A percentile compares a stretch with the other conserved stretches of the same genome.
Evolutionary conservation across 768 basidiomycete genomes (phyloP).

Genomic region (Collybia mongolica): DNA sequence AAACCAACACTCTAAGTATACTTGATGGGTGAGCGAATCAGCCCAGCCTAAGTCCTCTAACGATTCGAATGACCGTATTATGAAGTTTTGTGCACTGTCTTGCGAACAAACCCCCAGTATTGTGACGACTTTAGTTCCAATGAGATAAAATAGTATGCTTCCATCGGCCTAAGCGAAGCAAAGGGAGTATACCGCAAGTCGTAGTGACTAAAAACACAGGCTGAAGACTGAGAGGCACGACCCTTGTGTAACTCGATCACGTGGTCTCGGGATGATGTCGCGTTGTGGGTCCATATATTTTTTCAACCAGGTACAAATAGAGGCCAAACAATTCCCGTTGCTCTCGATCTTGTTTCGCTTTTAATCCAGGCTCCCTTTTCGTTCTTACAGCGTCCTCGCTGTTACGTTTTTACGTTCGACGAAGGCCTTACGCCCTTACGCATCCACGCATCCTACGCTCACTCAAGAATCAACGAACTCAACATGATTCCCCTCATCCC

Average conservation of each 20-base stretch:
- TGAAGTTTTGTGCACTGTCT: no score
- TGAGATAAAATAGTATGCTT: no score
- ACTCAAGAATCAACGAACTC: conserved; percentile 35
- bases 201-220: no score
- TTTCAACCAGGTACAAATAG: conserved; percentile 38
- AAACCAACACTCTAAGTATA: no score
- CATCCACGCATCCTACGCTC: conserved; percentile 45
- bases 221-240: no score
- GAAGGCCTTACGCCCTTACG: conserved; percentile 43
- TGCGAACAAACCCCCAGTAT: no score
- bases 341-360: conserved; percentile 16
- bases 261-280: conserved; percentile 14
- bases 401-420: conserved; percentile 30
- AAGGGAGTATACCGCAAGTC: no score
- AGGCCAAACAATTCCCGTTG: conserved; percentile 25
- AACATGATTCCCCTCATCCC: conserved; percentile 70
- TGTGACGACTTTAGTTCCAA: no score
- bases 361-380: conserved; percentile 23
- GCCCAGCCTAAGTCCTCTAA: no score
- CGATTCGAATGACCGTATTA: no score
- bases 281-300: conserved; percentile 23
- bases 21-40: no score
- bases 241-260: conserved; percentile 22
- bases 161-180: no score
- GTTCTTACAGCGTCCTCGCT: conserved; percentile 26